Conservation (phyloP, 192 early-diverging fungal species). For the Podila epicladia region DNA sequence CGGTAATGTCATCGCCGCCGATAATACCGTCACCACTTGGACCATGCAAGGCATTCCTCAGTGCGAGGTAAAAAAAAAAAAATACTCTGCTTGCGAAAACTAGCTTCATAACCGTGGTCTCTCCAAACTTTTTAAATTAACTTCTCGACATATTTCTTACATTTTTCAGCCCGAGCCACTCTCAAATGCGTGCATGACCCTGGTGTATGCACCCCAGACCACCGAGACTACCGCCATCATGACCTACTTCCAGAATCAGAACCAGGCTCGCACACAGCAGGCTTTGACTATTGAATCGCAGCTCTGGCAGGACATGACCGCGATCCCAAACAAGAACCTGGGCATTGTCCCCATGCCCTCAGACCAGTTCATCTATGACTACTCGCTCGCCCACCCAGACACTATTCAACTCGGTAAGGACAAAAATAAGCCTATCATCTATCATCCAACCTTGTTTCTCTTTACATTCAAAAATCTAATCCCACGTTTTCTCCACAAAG, state of each 20-base stretch:
- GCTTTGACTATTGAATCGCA: constrained; percentile 14
- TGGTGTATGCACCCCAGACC: constrained; percentile 26
- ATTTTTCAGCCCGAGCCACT: constrained; percentile 24
- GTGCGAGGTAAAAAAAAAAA: constrained; percentile 45
- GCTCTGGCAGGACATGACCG: constrained; percentile 22
- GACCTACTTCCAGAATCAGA: constrained; percentile 38
- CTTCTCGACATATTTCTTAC: no score
- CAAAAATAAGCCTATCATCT: no score
- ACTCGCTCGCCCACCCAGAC: constrained; percentile 72
- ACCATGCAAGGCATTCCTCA: constrained; percentile 35
- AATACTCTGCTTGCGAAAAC: no score
- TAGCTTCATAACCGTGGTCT: neutral
- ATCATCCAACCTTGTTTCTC: neutral
- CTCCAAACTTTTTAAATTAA: neutral
- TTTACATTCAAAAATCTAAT: no score
- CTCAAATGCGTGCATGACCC: constrained; percentile 41
- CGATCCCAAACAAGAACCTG: constrained; percentile 33
- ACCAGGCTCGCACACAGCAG: constrained; percentile 25
- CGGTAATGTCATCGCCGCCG: constrained; percentile 7
- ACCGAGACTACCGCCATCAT: constrained; percentile 38
- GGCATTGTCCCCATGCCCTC: constrained; percentile 66
- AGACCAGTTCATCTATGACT: constrained; percentile 72
- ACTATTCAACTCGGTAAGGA: constrained; percentile 65
- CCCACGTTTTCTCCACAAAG: neutral
- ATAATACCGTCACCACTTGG: constrained; percentile 23